phyloP scores from a whole-genome alignment of 164 flowering plant genomes.

The grape (Vitis vinifera) region ASM3070453v1 NC_081823.1:7589001-7589500 shows the following conservation, averaged over 20 bases:
- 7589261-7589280: too few species aligned
- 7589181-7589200: neutral
- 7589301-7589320: rapidly evolving
- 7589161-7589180: too few species aligned
- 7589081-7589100: too few species aligned
- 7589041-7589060: too few species aligned
- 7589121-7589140: neutral
- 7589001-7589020: too few species aligned
- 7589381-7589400: neutral
- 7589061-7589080: too few species aligned
- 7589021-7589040: too few species aligned
- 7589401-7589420: neutral
- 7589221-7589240: too few species aligned
- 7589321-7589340: neutral
- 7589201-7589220: neutral
- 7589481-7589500: too few species aligned
- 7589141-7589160: neutral
- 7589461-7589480: neutral
- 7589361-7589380: neutral
- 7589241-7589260: too few species aligned
- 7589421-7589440: neutral
- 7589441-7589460: neutral
- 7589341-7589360: neutral
- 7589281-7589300: too few species aligned
- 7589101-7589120: neutral